Conservation (phyloP, 2,329 filamentous ascomycete genomes). For the Nemania sp. region DNA sequence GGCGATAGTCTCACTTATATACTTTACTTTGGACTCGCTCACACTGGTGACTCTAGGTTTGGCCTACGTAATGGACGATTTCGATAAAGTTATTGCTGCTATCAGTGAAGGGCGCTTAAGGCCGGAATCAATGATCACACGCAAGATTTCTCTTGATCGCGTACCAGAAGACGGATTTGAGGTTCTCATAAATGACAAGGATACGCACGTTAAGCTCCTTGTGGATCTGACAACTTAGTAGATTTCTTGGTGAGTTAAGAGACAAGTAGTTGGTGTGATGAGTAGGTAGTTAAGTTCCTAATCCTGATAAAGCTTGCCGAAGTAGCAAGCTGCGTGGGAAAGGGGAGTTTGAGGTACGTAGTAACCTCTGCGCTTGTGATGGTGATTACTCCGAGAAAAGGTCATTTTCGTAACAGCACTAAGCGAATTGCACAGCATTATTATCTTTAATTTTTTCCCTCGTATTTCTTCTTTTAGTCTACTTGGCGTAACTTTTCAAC, state of each 20-base stretch:
- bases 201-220: slow-evolving; percentile 72
- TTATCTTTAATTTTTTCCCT: too few species aligned
- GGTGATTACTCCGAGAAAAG: too few species aligned
- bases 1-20: neutral
- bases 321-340: too few species aligned
- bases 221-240: slow-evolving; percentile 56
- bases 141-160: slow-evolving; percentile 66
- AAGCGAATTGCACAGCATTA: too few species aligned
- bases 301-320: neutral
- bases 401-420: too few species aligned
- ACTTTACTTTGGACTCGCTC: slow-evolving; percentile 22
- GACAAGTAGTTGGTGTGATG: neutral
- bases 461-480: too few species aligned
- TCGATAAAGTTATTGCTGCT: slow-evolving; percentile 68
- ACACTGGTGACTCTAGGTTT: slow-evolving; percentile 40
- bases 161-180: slow-evolving; percentile 69
- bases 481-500: too few species aligned
- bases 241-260: neutral
- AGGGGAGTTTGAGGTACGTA: too few species aligned
- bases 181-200: slow-evolving; percentile 68
- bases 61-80: slow-evolving; percentile 59
- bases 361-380: too few species aligned
- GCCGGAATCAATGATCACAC: slow-evolving; percentile 70
- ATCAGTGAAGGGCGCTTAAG: slow-evolving; percentile 60
- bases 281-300: neutral